phyloP scores from a whole-genome alignment of 164 flowering plant genomes.

The Aristolochia californica region DNA sequence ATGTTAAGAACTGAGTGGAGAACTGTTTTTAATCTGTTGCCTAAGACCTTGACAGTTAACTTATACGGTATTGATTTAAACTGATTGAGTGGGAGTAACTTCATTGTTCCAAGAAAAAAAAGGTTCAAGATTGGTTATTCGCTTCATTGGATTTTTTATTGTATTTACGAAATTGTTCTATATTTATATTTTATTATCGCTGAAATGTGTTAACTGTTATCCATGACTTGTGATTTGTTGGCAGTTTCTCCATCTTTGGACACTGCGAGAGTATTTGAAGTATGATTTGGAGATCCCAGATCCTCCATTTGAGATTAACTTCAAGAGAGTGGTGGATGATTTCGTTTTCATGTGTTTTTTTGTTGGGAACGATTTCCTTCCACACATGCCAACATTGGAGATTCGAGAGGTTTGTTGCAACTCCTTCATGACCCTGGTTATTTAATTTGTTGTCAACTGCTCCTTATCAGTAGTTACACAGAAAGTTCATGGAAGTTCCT shows the following conservation, averaged over 20 bases:
- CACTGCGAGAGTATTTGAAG: constrained; percentile 81
- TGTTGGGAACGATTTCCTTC: constrained; percentile 99
- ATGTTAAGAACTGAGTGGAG: too few relatives aligned
- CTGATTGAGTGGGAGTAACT: too few relatives aligned
- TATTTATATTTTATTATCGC: too few relatives aligned
- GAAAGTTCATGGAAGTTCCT: too few relatives aligned
- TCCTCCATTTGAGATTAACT: constrained; percentile 62
- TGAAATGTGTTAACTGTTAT: too few relatives aligned
- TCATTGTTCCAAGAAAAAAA: too few relatives aligned
- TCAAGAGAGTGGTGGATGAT: constrained; percentile 88
- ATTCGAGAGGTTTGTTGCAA: constrained; percentile 73
- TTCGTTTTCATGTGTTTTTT: constrained; percentile 95
- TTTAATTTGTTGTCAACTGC: neutral
- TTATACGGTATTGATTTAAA: too few relatives aligned
- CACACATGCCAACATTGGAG: constrained; percentile 99
- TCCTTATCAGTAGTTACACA: neutral
- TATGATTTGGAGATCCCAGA: constrained; percentile 68
- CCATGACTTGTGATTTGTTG: neutral
- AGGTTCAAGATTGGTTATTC: too few relatives aligned
- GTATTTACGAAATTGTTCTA: too few relatives aligned
- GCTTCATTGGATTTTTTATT: too few relatives aligned
- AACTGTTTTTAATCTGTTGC: too few relatives aligned
- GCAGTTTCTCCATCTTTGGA: constrained; percentile 95
- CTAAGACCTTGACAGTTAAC: too few relatives aligned
- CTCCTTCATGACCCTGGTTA: neutral